phyloP scores from a whole-genome alignment of 2,329 filamentous ascomycete genomes.

The Tympanopsis confertula region DNA sequence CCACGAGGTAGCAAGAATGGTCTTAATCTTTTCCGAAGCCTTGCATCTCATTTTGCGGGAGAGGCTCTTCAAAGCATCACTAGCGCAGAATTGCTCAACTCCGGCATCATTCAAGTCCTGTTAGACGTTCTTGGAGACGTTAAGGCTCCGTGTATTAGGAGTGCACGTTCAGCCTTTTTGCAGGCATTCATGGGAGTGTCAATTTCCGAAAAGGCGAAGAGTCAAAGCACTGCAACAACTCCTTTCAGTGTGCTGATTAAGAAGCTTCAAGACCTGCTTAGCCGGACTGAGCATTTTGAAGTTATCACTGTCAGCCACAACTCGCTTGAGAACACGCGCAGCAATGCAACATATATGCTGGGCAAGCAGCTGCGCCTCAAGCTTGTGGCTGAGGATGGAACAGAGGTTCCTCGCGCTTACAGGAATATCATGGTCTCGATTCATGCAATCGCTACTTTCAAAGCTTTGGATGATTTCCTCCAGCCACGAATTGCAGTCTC shows the following conservation, averaged over 20 bases:
- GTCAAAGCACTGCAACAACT: constrained; percentile 56
- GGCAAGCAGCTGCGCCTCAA: constrained; percentile 89
- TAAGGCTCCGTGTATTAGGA: constrained; percentile 25
- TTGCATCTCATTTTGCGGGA: constrained; percentile 77
- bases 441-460: constrained; percentile 95
- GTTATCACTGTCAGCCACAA: constrained; percentile 93
- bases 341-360: constrained; percentile 87
- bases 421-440: constrained; percentile 97
- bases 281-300: constrained; percentile 94
- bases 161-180: constrained; percentile 73
- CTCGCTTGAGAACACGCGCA: constrained; percentile 77
- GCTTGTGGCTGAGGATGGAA: constrained; percentile 78
- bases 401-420: constrained; percentile 77
- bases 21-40: constrained; percentile 55
- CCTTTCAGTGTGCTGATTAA: constrained; percentile 84
- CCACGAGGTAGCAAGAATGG: constrained; percentile 40
- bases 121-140: constrained; percentile 71
- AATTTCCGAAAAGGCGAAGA: constrained; percentile 49
- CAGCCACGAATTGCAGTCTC: constrained; percentile 76
- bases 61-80: constrained; percentile 88
- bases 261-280: constrained; percentile 90
- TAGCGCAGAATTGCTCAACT: constrained; percentile 85
- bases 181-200: constrained; percentile 80
- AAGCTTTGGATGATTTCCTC: constrained; percentile 88
- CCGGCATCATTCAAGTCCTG: constrained; percentile 75